phyloP scores from a whole-genome alignment of 129 eudicot species.

The Lonicera japonica region DNA sequence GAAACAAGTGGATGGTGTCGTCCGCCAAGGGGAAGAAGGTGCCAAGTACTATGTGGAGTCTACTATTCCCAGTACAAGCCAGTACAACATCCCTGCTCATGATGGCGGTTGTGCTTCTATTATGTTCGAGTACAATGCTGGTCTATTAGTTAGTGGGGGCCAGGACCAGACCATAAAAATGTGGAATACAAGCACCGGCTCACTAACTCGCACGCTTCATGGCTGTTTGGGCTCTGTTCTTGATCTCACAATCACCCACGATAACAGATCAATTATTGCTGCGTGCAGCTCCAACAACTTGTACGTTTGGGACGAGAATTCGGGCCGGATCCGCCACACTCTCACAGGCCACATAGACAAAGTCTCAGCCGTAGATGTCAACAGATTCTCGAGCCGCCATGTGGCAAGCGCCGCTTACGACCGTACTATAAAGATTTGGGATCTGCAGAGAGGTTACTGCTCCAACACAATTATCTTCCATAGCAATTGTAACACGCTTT shows the following conservation, averaged over 20 bases:
- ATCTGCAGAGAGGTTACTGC: constrained; percentile 83
- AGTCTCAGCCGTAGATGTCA: constrained; percentile 87
- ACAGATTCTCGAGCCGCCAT: constrained; percentile 60
- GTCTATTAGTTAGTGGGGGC: constrained; percentile 70
- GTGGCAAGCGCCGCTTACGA: constrained; percentile 91
- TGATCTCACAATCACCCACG: constrained; percentile 72
- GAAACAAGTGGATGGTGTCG: constrained; percentile 89
- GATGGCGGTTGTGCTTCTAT: constrained; percentile 84
- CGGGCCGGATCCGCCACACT: constrained; percentile 76
- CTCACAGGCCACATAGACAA: constrained; percentile 92
- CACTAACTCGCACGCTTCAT: constrained; percentile 39
- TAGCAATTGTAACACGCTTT: constrained; percentile 77
- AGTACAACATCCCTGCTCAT: constrained; percentile 70
- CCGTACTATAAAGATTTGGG: constrained; percentile 92
- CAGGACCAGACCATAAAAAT: constrained; percentile 75
- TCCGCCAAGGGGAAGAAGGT: constrained; percentile 90
- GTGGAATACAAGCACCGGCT: constrained; percentile 83
- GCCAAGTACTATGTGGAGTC: constrained; percentile 73
- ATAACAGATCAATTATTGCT: constrained; percentile 57
- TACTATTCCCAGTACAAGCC: constrained; percentile 52
- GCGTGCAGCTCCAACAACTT: constrained; percentile 82
- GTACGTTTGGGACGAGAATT: constrained; percentile 69
- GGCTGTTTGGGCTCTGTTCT: constrained; percentile 91
- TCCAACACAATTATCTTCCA: constrained; percentile 64
- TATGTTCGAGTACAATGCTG: constrained; percentile 64